Percentiles rank a stretch among this genome's conserved stretches.
These are phyloP conservation scores for Camillea tinctor DNA, from an alignment of 2,329 filamentous ascomycete genomes.

Conservation along the genomic window DNA sequence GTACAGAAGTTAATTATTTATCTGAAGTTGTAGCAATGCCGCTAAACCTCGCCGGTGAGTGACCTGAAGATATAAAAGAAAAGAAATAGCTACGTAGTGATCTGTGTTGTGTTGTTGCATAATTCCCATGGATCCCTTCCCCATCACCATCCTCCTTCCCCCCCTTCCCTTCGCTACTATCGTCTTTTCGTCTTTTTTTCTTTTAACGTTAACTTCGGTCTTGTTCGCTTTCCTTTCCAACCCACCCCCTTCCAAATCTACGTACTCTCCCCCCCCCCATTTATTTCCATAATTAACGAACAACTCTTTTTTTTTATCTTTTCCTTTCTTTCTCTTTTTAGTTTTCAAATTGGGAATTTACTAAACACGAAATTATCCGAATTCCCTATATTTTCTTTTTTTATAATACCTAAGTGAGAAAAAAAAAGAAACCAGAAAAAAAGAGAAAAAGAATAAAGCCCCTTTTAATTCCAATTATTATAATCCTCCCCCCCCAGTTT, in stretches of 20 bases:
- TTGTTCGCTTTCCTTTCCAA: background rate
- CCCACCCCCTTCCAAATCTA: too few species aligned
- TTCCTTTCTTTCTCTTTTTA: background rate
- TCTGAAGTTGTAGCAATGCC: background rate
- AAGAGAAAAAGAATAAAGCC: background rate
- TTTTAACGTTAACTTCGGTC: background rate
- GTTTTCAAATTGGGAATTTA: background rate
- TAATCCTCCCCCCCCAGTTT: slow-evolving; percentile 25
- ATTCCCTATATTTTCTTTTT: background rate
- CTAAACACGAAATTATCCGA: too few species aligned
- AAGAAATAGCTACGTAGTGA: background rate
- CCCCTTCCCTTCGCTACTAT: background rate
- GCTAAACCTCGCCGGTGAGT: background rate
- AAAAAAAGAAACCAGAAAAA: background rate
- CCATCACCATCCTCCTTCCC: background rate
- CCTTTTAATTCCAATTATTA: background rate
- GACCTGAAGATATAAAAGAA: background rate
- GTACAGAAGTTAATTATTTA: background rate
- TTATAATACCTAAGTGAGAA: background rate
- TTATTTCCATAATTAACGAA: too few species aligned
- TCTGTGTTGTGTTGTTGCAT: background rate
- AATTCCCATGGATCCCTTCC: background rate
- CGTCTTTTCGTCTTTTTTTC: too few species aligned
- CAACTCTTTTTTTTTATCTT: background rate
- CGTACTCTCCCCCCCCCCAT: too few species aligned